Base-by-base conservation (phyloP, 345 rosid species). In the Kandelia obovata region DNA sequence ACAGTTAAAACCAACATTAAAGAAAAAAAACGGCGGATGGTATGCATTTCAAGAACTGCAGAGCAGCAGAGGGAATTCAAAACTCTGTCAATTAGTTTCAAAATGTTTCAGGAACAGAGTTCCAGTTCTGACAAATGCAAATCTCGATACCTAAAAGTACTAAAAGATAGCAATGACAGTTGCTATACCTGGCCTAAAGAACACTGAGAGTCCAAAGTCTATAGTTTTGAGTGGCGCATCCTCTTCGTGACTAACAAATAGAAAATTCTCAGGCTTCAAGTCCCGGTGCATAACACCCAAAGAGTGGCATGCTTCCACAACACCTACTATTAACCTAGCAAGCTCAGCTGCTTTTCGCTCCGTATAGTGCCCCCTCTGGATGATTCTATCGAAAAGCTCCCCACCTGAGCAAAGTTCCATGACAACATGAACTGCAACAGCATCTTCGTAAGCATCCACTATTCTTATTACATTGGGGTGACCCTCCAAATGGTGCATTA, bases 361-460 rank as follows among this genome's bases (percentile, higher is more conserved):
- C 0, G 93, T 81, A 43, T 92, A 94, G 76, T 94, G 97, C 8
- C 98, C 97, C 65, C 90, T 82, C 73, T 88, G 93, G 56, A 94
- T 88, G 62, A 94, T 94, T 77, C 98, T 86, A 62, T 94, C 98
- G 28, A 94, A 94, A 6, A 94, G 82, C 83, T 94, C 98, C 31
- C 98, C 98, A 4, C 98, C 98, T 0, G 87, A 92, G 31, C 98
- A 94, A 6, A 94, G 85, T 71, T 94, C 98, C 98, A 94, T 94
- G 21, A 94, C 86, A 13, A 94, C 83, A 65, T 94, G 92, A 62
- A 94, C 90, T 10, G 96, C 93, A 9, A 91, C 90, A 1, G 90
- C 97, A 61, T 94, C 98, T 75, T 94, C 98, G 32, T 87, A 89
- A 2, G 98, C 98, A 39, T 83, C 93, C 26, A 89, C 81, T 17